Evolutionary conservation across 225 moss, liverwort and hornwort species (phyloP).

Genomic region (Sphagnum tenellum): DNA sequence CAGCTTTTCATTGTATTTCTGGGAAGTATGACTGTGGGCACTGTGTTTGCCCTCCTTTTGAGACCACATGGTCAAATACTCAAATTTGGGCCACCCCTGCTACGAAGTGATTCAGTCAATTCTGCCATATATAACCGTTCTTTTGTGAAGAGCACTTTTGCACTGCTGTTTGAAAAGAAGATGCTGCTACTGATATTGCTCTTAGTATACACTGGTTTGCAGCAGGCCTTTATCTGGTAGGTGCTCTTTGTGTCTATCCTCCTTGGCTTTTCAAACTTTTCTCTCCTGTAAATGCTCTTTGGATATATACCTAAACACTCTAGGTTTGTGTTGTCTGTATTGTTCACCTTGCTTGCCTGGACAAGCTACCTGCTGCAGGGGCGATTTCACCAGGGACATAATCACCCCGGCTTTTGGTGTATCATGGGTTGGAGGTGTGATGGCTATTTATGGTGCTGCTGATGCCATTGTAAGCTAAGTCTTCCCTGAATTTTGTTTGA

Average conservation of each 20-base stretch:
- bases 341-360: not conserved
- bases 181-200: slow-evolving; percentile 72
- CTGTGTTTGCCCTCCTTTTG: slow-evolving; percentile 46
- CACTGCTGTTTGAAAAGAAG: slow-evolving; percentile 61
- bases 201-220: slow-evolving; percentile 77
- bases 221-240: slow-evolving; percentile 93
- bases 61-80: slow-evolving; percentile 29
- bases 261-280: too few species aligned
- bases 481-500: not conserved
- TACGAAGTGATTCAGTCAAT: slow-evolving; percentile 9
- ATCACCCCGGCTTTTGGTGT: slow-evolving; percentile 77
- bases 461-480: slow-evolving; percentile 60
- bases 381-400: slow-evolving; percentile 83
- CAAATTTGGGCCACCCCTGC: slow-evolving; percentile 10
- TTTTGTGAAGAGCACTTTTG: slow-evolving; percentile 42
- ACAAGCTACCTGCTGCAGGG: slow-evolving; percentile 25
- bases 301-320: not conserved
- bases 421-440: slow-evolving; percentile 94
- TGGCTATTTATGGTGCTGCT: slow-evolving; percentile 81
- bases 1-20: slow-evolving; percentile 60
- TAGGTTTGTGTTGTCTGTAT: not conserved
- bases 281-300: too few species aligned
- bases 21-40: slow-evolving; percentile 72
- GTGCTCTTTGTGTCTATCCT: slow-evolving; percentile 9
- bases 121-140: slow-evolving; percentile 18